Evolutionary conservation across 1,139 yeast genomes (phyloP).

Genomic region (Candida sp.): DNA sequence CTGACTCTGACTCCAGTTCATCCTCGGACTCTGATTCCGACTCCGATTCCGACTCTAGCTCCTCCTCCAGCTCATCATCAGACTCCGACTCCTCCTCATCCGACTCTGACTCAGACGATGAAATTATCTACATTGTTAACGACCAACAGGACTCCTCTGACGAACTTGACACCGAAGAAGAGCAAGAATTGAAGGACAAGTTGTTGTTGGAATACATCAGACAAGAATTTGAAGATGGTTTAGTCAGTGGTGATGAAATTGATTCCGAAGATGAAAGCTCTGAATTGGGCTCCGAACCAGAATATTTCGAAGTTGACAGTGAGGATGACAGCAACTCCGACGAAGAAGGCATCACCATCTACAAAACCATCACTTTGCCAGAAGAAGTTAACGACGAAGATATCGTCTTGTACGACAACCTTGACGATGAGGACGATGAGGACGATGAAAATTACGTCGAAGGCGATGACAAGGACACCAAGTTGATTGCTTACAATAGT

Average conservation of each 20-base stretch:
- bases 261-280: constrained; percentile 31
- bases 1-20: background rate
- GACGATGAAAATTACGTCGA: constrained; percentile 22
- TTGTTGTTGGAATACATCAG: constrained; percentile 44
- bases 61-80: background rate
- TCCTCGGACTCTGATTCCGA: background rate
- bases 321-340: constrained; percentile 25
- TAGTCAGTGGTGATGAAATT: constrained; percentile 34
- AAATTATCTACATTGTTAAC: constrained; percentile 28
- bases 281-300: constrained; percentile 33
- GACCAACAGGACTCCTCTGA: constrained; percentile 25
- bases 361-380: constrained; percentile 47
- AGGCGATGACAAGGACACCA: constrained; percentile 19
- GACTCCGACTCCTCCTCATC: background rate
- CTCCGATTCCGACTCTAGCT: background rate
- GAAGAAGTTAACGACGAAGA: constrained; percentile 33
- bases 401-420: constrained; percentile 26
- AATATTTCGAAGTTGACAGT: constrained; percentile 37
- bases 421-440: constrained; percentile 24
- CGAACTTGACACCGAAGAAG: constrained; percentile 31
- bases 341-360: constrained; percentile 49
- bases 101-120: constrained; percentile 5
- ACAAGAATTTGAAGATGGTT: constrained; percentile 41
- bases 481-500: constrained; percentile 32
- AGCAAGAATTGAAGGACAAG: constrained; percentile 36